Conservation (phyloP, 352 stramenopile genomes). For the Phytophthora idaei region DNA sequence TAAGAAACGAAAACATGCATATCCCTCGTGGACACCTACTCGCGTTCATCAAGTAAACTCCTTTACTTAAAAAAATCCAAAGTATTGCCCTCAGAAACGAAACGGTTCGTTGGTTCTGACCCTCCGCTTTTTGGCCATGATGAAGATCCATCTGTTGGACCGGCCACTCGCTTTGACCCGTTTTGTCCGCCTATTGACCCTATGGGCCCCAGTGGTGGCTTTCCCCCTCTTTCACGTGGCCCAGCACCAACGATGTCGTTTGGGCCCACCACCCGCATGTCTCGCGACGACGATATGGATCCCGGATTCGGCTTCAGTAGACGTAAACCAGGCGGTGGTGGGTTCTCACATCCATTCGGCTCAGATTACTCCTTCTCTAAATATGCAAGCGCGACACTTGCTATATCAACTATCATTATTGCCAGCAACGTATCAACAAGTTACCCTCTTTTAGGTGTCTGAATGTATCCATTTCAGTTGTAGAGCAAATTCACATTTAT, state of each 20-base stretch:
- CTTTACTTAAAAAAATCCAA: too few relatives aligned
- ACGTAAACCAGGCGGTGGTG: slow-evolving; percentile 34
- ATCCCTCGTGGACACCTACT: too few relatives aligned
- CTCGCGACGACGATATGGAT: slow-evolving; percentile 64
- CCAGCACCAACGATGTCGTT: slow-evolving; percentile 69
- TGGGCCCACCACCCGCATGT: slow-evolving; percentile 84
- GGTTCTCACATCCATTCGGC: slow-evolving; percentile 60
- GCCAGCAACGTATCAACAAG: neutral
- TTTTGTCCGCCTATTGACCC: slow-evolving; percentile 70
- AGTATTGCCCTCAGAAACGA: slow-evolving; percentile 10
- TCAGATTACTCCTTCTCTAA: slow-evolving; percentile 73
- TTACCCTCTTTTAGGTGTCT: slow-evolving; percentile 5
- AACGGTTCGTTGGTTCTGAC: slow-evolving; percentile 76
- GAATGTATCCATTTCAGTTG: neutral
- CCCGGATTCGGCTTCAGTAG: slow-evolving; percentile 46
- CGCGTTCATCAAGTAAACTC: too few relatives aligned
- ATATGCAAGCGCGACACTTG: neutral
- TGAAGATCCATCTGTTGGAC: slow-evolving; percentile 58
- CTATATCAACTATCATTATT: neutral
- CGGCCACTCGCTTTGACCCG: slow-evolving; percentile 81
- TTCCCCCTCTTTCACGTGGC: slow-evolving; percentile 40
- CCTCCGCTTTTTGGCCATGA: slow-evolving; percentile 75
- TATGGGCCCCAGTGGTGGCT: slow-evolving; percentile 53
- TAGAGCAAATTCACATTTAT: slow-evolving; percentile 1
- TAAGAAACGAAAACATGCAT: too few relatives aligned